These are phyloP conservation scores for Narthecium ossifragum DNA, from an alignment of 106 monocot genomes.

Conservation along the genomic window DNA sequence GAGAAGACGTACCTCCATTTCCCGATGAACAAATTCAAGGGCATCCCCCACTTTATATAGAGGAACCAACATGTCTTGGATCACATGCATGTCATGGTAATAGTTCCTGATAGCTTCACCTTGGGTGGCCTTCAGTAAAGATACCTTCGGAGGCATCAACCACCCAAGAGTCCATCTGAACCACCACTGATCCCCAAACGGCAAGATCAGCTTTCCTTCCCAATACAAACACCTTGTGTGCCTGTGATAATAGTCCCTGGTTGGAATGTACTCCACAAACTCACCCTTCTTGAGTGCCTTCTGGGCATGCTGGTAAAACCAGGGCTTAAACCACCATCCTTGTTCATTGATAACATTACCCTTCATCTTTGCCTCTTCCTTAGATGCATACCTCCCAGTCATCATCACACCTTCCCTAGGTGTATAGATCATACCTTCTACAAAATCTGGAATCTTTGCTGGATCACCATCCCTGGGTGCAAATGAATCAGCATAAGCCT, in stretches of 20 bases:
- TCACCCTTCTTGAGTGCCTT: conserved; percentile 34
- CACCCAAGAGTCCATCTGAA: conserved; percentile 37
- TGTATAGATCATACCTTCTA: conserved; percentile 36
- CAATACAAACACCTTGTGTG: conserved; percentile 49
- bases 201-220: conserved; percentile 51
- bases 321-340: conserved; percentile 58
- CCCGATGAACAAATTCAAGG: neutral
- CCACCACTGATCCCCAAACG: conserved; percentile 53
- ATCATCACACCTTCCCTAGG: conserved; percentile 35
- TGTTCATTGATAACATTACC: conserved; percentile 38
- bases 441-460: conserved; percentile 40
- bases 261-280: conserved; percentile 53
- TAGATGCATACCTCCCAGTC: conserved; percentile 43
- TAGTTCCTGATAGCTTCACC: conserved; percentile 9
- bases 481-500: conserved; percentile 51
- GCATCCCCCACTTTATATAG: neutral
- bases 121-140: conserved; percentile 10
- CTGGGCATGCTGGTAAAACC: conserved; percentile 57
- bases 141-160: conserved; percentile 10
- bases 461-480: conserved; percentile 52
- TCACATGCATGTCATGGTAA: conserved; percentile 15
- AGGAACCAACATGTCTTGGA: conserved; percentile 7
- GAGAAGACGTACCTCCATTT: conserved; percentile 33
- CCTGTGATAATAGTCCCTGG: conserved; percentile 54
- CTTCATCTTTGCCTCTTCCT: conserved; percentile 41